Evolutionary conservation across 1,284 basidiomycete genomes (phyloP), one percentile per base, ranked within the genome.

Genomic region (Ganoderma sinense): DNA sequence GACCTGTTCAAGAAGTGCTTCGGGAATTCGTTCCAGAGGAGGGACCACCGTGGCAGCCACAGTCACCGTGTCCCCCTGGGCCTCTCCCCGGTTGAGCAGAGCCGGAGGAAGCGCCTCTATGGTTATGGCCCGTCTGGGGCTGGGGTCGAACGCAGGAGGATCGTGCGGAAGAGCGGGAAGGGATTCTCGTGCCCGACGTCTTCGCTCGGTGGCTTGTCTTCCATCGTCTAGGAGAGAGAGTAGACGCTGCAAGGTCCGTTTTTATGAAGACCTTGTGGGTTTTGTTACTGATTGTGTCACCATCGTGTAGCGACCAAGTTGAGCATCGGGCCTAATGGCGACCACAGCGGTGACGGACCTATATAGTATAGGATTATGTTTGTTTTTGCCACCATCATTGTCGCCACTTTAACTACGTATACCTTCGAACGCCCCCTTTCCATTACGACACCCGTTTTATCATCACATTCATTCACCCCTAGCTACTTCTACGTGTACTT

Each of bases 1-100:
- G 62, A 64, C 48, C 62, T 64, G 26, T 64, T 18, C 48, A 39
- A 40, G 66, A 71, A 69, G 33, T 36, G 70, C 58, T 16, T 59
- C 33, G 56, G 56, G 31, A 39, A 39, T 20, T 18, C n/a, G 20
- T 39, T 39, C 56, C 56, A 59, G 56, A 20, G 20, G 56, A n/a
- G 56, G 33, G 33, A 39, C 8, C 11, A 48, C 20, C 31, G 16
- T 11, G 29, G 33, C 2, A 10, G 56, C 20, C n/a, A 26, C 48
- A 13, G 56, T 13, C 31, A n/a, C 4, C 56, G 56, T 39, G 56
- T 59, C 5, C 56, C 56, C 6, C 33, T 59, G 20, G 16, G 33
- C 18, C 18, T 59, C 6, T 59, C 36, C 3, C 36, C 36, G 36
- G 36, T 59, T 10, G 56, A 59, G 56, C 56, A 39, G 33, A 59